Evolutionary conservation across 164 flowering plant species (phyloP).

Genomic region (Liquidambar formosana): DNA sequence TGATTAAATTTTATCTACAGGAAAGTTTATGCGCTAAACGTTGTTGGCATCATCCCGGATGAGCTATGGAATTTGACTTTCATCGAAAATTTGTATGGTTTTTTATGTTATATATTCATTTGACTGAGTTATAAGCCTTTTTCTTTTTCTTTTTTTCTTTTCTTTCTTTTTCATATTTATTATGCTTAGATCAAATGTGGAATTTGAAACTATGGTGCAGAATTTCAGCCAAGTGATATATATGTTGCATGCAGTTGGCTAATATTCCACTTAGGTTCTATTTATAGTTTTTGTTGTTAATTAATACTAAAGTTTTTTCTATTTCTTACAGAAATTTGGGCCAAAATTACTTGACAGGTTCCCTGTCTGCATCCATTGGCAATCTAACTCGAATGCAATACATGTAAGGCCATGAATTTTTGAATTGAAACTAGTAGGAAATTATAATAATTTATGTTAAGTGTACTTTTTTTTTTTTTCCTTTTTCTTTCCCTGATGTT

Average conservation of each 20-base stretch:
- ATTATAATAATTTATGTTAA: too few relatives aligned
- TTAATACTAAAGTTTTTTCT: not conserved
- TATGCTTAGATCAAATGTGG: not conserved
- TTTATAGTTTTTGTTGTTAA: not conserved
- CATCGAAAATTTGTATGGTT: conserved; percentile 44
- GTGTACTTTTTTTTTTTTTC: not conserved
- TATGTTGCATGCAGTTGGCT: too few relatives aligned
- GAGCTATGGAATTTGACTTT: conserved; percentile 45
- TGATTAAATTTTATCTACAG: conserved; percentile 19
- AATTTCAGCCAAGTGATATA: too few relatives aligned
- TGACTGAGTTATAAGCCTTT: not conserved
- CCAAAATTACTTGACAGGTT: conserved; percentile 70
- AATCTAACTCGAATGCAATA: conserved; percentile 48
- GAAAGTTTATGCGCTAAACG: conserved; percentile 34
- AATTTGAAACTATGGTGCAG: too few relatives aligned
- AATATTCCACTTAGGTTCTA: not conserved
- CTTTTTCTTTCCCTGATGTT: not conserved
- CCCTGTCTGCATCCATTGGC: conserved; percentile 60
- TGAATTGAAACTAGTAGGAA: not conserved
- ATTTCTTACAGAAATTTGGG: conserved; percentile 44
- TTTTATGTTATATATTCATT: not conserved
- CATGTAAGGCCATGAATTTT: conserved; percentile 31
- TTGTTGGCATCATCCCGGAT: conserved; percentile 36
- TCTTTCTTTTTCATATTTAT: not conserved
- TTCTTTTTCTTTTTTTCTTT: too few relatives aligned